Conservation (phyloP, 345 rosid species). For the Zanthoxylum bungeanum region DNA sequence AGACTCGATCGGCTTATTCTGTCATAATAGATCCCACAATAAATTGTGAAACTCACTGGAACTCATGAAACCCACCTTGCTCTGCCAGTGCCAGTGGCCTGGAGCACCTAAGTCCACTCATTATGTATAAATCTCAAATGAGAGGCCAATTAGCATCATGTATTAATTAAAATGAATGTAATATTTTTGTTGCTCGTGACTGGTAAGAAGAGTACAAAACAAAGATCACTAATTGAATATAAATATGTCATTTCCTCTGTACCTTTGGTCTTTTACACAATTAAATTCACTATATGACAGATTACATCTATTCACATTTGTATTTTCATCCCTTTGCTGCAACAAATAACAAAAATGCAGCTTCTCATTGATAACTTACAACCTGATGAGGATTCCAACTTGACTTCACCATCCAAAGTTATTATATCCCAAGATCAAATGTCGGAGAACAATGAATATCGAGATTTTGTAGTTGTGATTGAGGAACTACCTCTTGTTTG, state of each 20-base stretch:
- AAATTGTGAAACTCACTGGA: too few relatives aligned
- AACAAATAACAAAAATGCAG: not conserved
- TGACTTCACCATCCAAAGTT: not conserved
- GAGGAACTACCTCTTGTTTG: constrained; percentile 28
- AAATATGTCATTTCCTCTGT: not conserved
- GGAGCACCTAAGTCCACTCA: too few relatives aligned
- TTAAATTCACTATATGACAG: not conserved
- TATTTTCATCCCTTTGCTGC: not conserved
- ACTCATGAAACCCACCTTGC: too few relatives aligned
- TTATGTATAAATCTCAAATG: too few relatives aligned
- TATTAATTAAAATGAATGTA: not conserved
- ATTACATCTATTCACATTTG: not conserved
- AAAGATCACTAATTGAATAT: too few relatives aligned
- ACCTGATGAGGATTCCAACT: not conserved
- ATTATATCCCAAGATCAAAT: constrained; percentile 86
- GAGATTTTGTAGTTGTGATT: constrained; percentile 11
- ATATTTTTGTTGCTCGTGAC: not conserved
- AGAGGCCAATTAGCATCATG: too few relatives aligned
- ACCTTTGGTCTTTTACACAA: not conserved
- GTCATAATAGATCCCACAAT: too few relatives aligned
- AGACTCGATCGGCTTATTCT: too few relatives aligned
- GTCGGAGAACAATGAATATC: constrained; percentile 51
- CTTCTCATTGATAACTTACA: constrained; percentile 7
- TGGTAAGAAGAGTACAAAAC: not conserved
- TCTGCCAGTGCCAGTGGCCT: too few relatives aligned